Conservation (phyloP, 441 rosid genomes). For the Euphorbia celastroides region DNA sequence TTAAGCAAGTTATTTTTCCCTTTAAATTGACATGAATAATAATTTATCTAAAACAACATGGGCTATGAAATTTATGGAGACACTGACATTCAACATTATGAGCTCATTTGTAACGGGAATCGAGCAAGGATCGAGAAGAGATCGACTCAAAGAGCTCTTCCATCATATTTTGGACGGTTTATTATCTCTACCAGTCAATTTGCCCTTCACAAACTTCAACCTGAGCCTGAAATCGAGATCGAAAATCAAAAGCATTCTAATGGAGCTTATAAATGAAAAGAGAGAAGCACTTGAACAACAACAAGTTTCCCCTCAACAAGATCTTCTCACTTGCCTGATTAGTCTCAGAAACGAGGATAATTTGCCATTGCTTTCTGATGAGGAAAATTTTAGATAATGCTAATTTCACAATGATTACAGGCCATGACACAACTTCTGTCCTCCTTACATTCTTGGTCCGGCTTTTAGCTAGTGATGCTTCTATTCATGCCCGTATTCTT, state of each 20-base stretch:
- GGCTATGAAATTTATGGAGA: slow-evolving; percentile 1
- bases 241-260: slow-evolving; percentile 21
- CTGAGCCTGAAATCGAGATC: slow-evolving; percentile 29
- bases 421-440: background rate
- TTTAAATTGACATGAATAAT: background rate
- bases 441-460: background rate
- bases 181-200: slow-evolving; percentile 19
- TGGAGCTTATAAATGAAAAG: slow-evolving; percentile 28
- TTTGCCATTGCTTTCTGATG: slow-evolving; percentile 1
- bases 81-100: background rate
- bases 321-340: slow-evolving; percentile 1
- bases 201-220: slow-evolving; percentile 39
- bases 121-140: slow-evolving; percentile 1
- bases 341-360: background rate
- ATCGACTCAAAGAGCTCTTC: background rate
- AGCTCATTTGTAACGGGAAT: background rate
- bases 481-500: background rate
- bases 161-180: background rate
- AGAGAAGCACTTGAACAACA: slow-evolving; percentile 27
- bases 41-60: background rate
- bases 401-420: background rate
- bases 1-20: too few relatives aligned
- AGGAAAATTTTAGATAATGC: background rate
- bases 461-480: background rate
- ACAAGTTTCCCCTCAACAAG: background rate